Base-by-base conservation (phyloP, 2,329 filamentous ascomycete species). In the Hypoxylon sp. region DNA sequence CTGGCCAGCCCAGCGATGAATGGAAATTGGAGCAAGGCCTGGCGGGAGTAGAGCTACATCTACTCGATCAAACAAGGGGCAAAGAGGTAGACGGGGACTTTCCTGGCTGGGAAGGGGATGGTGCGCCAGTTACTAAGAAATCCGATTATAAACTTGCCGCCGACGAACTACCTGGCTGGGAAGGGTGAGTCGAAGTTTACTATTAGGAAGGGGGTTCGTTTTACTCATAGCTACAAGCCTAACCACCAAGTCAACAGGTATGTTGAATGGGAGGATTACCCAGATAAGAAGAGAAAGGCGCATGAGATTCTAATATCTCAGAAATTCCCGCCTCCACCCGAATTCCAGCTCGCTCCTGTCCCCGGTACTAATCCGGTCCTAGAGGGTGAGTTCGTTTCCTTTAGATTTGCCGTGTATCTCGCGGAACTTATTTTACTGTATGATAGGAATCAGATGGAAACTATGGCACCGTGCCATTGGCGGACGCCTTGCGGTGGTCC, bases 181-280 rank as follows among this genome's bases (percentile, higher is more conserved):
- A 70, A 19, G 68, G 71, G 67, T 71, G 64, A 67, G 72, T 59
- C n/a, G 3, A 46, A 4, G 7, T 44, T 44, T 21, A 2, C 17
- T 11, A 4, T 21, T 21, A 21, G 11, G 17, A 11, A 3, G 7
- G 11, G 17, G 39, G 5, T 4, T 19, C 15, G 7, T 44, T 44
- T 21, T 44, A 21, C 21, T 44, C 6, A 17, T 21, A 17, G 21
- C 19, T 17, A 3, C 39, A 21, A 11, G 39, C 17, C 39, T 44
- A 44, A 44, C 17, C 17, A 21, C 17, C 17, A 10, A 21, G 7
- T 44, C 39, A 21, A 44, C 37, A 75, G 87, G 6, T 92, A 91
- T 67, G 82, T 93, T 5, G 90, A 92, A 73, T 92, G 89, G 90
- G 90, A 92, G 74, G 84, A 87, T 11, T 90, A 91, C 59, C 90